A percentile compares a stretch with the other conserved stretches of the same genome.
phyloP scores from a whole-genome alignment of 306 rosid species.

The Cyamopsis tetragonoloba region DNA sequence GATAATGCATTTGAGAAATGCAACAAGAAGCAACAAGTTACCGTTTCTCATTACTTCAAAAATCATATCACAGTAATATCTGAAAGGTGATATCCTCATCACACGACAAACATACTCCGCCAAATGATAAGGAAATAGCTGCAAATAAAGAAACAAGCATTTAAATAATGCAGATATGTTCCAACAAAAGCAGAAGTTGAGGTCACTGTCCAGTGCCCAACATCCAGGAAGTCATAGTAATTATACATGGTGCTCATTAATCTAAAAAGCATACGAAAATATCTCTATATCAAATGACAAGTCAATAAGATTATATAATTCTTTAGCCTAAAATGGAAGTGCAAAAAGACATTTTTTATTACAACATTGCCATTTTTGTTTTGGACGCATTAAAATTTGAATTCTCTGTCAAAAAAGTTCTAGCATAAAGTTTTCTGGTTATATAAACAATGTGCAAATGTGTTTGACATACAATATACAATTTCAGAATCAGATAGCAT shows the following conservation, averaged over 20 bases:
- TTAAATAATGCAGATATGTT: conserved; percentile 29
- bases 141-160: conserved; percentile 44
- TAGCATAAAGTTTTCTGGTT: conserved; percentile 1
- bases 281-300: background rate
- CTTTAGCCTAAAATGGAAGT: background rate
- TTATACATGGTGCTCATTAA: background rate
- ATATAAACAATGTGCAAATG: conserved; percentile 4
- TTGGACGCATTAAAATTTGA: background rate
- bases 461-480: background rate
- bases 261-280: background rate
- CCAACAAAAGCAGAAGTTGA: conserved; percentile 23
- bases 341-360: conserved; percentile 3
- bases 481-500: conserved; percentile 22
- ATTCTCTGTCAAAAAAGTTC: background rate
- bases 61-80: conserved; percentile 96
- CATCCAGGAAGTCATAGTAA: background rate
- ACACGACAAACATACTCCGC: conserved; percentile 95
- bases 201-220: background rate
- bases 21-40: conserved; percentile 35
- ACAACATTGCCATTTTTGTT: background rate
- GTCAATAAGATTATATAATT: background rate
- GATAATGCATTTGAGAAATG: conserved; percentile 27
- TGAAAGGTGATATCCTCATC: conserved; percentile 93
- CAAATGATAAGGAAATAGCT: conserved; percentile 97
- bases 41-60: conserved; percentile 98